phyloP scores from a whole-genome alignment of 148 eudicot species.

The Vaccinium vitisidaea region DNA sequence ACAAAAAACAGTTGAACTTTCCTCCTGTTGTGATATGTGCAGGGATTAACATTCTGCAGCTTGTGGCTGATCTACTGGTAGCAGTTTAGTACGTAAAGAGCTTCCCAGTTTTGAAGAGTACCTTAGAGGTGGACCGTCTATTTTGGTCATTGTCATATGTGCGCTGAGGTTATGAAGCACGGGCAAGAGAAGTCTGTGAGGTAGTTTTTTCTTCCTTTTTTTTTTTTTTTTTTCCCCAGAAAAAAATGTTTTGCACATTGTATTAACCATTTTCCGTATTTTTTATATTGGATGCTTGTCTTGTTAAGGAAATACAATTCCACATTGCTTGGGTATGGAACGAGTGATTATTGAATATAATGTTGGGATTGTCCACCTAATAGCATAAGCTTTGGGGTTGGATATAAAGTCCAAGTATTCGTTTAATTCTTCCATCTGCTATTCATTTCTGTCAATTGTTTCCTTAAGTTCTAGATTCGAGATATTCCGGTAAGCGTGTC shows the following conservation, averaged over 20 bases:
- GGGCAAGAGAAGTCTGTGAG: conserved; percentile 25
- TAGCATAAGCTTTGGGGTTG: no score
- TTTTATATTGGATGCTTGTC: no score
- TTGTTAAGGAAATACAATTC: neutral
- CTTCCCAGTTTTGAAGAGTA: neutral
- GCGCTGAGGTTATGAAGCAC: conserved; percentile 23
- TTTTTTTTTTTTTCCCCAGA: no score
- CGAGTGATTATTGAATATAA: neutral
- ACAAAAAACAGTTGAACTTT: neutral
- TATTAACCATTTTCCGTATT: no score
- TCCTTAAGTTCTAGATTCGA: neutral
- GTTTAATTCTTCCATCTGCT: no score
- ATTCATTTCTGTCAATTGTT: neutral
- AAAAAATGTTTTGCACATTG: no score
- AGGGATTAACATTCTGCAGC: conserved; percentile 14
- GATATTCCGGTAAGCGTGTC: no score
- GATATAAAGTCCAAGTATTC: no score
- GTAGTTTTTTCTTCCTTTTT: no score
- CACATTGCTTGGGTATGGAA: no score
- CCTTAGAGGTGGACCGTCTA: conserved; percentile 6
- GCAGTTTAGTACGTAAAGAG: conserved; percentile 12
- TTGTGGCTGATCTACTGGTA: neutral
- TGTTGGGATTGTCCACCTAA: no score
- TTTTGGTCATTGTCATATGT: neutral
- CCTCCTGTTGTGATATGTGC: neutral